Evolutionary conservation across 495 filamentous ascomycete genomes (phyloP), one percentile per base, ranked within the genome.

Genomic region (Aspergillus funiculosus): DNA sequence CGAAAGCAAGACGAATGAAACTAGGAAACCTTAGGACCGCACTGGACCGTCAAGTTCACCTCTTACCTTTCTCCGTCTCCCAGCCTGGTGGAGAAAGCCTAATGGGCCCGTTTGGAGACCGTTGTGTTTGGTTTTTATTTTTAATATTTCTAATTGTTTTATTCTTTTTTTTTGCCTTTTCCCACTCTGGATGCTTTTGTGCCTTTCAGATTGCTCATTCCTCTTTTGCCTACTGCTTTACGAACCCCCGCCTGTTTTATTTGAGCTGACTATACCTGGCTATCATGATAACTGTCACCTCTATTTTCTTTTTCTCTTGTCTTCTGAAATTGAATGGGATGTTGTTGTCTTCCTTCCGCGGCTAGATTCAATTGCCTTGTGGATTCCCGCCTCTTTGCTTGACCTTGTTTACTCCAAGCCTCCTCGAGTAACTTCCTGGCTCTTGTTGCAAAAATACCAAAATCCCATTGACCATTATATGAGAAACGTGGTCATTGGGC

Each of bases 401-500:
- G 38, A 41, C 25, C 26, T 47, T 19, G 10, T 39, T 35, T 29
- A 39, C 43, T 40, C 52, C 40, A 54, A 50, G 46, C 41, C 36
- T 30, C 27, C 39, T 34, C 41, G 44, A 54, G 45, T 52, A 41
- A 53, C 39, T 39, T 42, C 41, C 42, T n/a, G n/a, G n/a, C n/a
- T n/a, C 50, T 46, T 52, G 48, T 47, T 34, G 25, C 42, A 37
- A 43, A 37, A n/a, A n/a, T n/a, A n/a, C n/a, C n/a, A n/a, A n/a
- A n/a, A n/a, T n/a, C n/a, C 15, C 20, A 55, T 48, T 51, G 38
- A 31, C 39, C 51, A 45, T 46, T 54, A 38, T 30, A 47, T 52
- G 49, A 50, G 27, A 22, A 50, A 51, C 54, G 42, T 39, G 52
- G 20, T 42, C 56, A 51, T 67, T 67, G 63, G 61, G 61, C 61